Conservation (phyloP, 495 filamentous ascomycete genomes). For the Oleoguttula mirabilis region DNA sequence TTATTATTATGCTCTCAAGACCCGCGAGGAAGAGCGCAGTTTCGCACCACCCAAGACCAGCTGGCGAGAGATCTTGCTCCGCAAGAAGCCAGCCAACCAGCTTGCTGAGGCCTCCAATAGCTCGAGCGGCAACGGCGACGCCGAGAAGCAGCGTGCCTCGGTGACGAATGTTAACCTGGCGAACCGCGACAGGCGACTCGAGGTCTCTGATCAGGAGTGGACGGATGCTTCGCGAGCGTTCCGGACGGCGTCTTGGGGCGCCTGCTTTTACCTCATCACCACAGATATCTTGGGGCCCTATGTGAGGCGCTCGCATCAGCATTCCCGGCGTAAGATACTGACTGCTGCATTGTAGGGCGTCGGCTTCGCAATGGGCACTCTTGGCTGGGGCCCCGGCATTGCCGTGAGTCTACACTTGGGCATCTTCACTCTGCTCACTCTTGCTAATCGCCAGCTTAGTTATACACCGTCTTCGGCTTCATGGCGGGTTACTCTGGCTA, state of each 20-base stretch:
- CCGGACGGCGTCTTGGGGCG: slow-evolving; percentile 37
- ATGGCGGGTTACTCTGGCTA: slow-evolving; percentile 40
- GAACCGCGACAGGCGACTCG: neutral
- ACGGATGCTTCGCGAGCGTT: slow-evolving; percentile 32
- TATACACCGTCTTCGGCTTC: slow-evolving; percentile 34
- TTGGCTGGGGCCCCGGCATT: slow-evolving; percentile 45
- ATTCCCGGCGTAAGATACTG: no score
- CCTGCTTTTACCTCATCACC: slow-evolving; percentile 48
- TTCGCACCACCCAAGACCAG: slow-evolving; percentile 1
- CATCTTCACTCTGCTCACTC: slow-evolving; percentile 6
- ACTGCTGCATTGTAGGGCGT: no score
- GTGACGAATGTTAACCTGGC: neutral
- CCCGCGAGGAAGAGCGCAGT: slow-evolving; percentile 32
- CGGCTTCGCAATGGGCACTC: slow-evolving; percentile 26
- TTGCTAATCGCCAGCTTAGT: slow-evolving; percentile 28
- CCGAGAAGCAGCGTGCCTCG: slow-evolving; percentile 1
- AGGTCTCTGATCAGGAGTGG: slow-evolving; percentile 9
- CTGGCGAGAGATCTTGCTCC: slow-evolving; percentile 5
- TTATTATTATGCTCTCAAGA: slow-evolving; percentile 36
- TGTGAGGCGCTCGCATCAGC: no score
- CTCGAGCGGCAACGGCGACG: slow-evolving; percentile 1
- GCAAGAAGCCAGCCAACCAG: slow-evolving; percentile 10
- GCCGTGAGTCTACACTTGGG: no score
- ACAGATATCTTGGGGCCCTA: slow-evolving; percentile 49
- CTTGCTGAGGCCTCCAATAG: neutral